phyloP scores from a whole-genome alignment of 495 filamentous ascomycete genomes.

The Aspergillus baeticus region DNA sequence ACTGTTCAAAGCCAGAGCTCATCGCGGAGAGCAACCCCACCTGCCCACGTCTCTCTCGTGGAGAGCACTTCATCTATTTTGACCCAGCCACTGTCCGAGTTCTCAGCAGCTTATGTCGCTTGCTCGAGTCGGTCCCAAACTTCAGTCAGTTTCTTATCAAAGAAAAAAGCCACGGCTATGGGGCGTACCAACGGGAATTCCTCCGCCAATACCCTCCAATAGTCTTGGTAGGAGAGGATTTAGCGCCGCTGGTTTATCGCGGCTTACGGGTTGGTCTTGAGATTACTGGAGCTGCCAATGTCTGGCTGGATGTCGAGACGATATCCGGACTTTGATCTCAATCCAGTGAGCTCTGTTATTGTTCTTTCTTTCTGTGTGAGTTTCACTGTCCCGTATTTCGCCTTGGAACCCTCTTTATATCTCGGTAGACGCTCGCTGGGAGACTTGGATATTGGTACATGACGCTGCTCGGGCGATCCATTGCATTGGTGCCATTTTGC shows the following conservation, averaged over 20 bases:
- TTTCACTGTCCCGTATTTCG: too few relatives aligned
- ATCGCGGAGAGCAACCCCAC: not conserved
- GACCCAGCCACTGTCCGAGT: not conserved
- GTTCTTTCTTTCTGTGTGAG: too few relatives aligned
- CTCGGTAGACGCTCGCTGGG: too few relatives aligned
- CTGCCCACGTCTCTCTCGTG: not conserved
- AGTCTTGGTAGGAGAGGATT: not conserved
- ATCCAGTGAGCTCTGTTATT: too few relatives aligned
- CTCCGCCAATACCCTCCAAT: not conserved
- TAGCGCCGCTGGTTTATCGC: not conserved
- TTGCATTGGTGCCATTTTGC: too few relatives aligned
- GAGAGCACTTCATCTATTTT: not conserved
- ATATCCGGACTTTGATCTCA: not conserved
- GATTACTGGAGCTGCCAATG: not conserved
- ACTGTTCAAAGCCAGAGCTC: not conserved
- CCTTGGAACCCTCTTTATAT: too few relatives aligned
- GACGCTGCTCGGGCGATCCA: too few relatives aligned
- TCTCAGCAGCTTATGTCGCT: not conserved
- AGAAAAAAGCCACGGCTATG: not conserved
- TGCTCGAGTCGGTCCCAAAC: not conserved
- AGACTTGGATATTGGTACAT: too few relatives aligned
- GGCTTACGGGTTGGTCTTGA: not conserved
- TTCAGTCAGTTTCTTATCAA: not conserved
- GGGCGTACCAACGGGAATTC: not conserved
- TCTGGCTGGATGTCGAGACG: constrained; percentile 25